These are phyloP conservation scores for Zygoascus tannicola DNA, from an alignment of 805 yeast genomes.

Conservation along the genomic window DNA sequence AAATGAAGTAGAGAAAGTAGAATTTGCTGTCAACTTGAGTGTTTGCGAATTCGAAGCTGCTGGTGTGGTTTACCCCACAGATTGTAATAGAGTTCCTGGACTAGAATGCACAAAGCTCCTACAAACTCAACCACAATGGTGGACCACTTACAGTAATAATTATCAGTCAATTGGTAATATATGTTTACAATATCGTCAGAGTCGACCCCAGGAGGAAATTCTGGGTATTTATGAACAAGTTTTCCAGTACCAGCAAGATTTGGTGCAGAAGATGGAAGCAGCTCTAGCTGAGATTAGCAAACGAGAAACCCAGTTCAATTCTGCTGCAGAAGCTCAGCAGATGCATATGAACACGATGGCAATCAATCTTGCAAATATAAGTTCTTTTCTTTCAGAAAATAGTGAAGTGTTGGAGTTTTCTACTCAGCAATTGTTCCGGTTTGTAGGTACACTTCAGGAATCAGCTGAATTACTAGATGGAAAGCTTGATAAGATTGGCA, in stretches of 20 bases:
- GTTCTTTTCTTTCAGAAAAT: background rate
- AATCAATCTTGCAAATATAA: background rate
- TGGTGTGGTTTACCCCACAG: slow-evolving; percentile 19
- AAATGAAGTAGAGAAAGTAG: background rate
- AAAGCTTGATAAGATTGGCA: background rate
- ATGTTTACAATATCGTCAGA: slow-evolving; percentile 30
- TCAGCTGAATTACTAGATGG: background rate
- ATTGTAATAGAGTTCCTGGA: slow-evolving; percentile 11
- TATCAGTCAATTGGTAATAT: slow-evolving; percentile 44
- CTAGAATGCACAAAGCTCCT: slow-evolving; percentile 19
- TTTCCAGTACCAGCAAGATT: slow-evolving; percentile 9
- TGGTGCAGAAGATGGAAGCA: background rate
- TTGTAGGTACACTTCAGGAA: background rate
- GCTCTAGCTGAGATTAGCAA: background rate
- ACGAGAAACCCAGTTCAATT: background rate
- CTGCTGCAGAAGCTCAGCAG: background rate
- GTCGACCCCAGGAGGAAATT: slow-evolving; percentile 13
- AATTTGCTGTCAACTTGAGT: slow-evolving; percentile 20
- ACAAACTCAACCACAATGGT: slow-evolving; percentile 40
- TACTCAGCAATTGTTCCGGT: background rate
- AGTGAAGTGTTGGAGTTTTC: background rate
- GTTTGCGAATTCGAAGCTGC: slow-evolving; percentile 27
- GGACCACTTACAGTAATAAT: slow-evolving; percentile 68
- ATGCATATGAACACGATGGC: background rate
- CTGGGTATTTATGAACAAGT: slow-evolving; percentile 8